Conservation (phyloP, 2,329 filamentous ascomycete genomes). For the Apiospora arundinis region DNA sequence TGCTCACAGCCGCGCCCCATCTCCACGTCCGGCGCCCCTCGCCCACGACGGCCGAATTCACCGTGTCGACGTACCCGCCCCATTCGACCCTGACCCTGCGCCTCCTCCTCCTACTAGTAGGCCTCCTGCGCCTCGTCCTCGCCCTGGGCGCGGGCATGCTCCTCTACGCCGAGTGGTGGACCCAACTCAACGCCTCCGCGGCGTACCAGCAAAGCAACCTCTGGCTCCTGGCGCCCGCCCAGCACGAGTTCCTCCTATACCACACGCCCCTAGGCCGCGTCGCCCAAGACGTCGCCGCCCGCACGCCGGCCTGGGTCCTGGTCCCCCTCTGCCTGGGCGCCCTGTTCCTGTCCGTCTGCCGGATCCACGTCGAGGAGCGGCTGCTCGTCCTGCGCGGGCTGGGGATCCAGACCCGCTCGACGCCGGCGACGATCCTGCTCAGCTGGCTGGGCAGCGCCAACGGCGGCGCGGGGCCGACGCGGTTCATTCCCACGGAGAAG, state of each 20-base stretch:
- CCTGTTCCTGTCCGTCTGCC: constrained; percentile 53
- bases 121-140: constrained; percentile 50
- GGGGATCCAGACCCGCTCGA: constrained; percentile 86
- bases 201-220: constrained; percentile 24
- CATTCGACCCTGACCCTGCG: constrained; percentile 53
- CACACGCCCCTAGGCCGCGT: constrained; percentile 39
- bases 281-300: constrained; percentile 40
- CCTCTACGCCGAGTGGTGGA: constrained; percentile 59
- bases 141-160: constrained; percentile 52
- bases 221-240: constrained; percentile 31
- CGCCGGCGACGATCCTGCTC: constrained; percentile 60
- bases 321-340: constrained; percentile 44
- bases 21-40: constrained; percentile 74
- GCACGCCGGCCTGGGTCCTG: constrained; percentile 48
- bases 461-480: constrained; percentile 47
- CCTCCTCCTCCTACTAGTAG: constrained; percentile 50
- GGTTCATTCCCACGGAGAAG: constrained; percentile 84
- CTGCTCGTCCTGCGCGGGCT: constrained; percentile 87
- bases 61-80: constrained; percentile 79
- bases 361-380: constrained; percentile 73
- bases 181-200: constrained; percentile 30
- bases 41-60: constrained; percentile 90
- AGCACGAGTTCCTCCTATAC: constrained; percentile 26
- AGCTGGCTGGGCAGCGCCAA: constrained; percentile 35
- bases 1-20: constrained; percentile 67